Base-by-base conservation (phyloP, 2,329 filamentous ascomycete genomes). In the Daldinia sp. region DNA sequence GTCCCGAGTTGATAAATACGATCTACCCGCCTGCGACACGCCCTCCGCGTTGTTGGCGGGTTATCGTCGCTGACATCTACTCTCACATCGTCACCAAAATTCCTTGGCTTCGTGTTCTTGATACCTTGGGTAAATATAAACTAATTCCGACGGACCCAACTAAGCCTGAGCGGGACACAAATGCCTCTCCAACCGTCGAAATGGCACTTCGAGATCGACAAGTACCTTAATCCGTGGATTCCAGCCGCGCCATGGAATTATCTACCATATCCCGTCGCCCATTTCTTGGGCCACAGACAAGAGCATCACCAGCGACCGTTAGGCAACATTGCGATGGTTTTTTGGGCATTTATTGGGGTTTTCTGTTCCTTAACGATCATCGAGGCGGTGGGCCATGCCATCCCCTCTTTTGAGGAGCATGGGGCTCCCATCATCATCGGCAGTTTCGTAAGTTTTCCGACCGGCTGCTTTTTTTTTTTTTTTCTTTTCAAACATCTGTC, bases 191-290 rank as follows among this genome's bases (percentile, higher is more conserved):
- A 69, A 28, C 66, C 63, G 48, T 64, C 66, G 9, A 48, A 74
- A 37, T 86, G 84, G 81, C 84, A 90, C 75, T 89, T 97, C 79
- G 88, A 96, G 80, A 87, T 97, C 70, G 94, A 97, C 83, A 81
- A 80, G n/a, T 88, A 90, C 77, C 78, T 97, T 57, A 93, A 95
- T 77, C 91, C 86, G 2, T 84, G 89, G 67, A 76, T 97, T 26
- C 92, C 92, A 7, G 82, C 86, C 13, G 90, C 91, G 44, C 88
- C 87, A 73, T 86, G 93, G 77, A 81, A 86, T 30, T 81, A 82
- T 50, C 76, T 97, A 1, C 94, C 93, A 0, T 83, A 82, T 53
- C 86, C 87, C 0, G 76, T 96, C 20, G 87, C 92, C 20, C 87
- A 89, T 72, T 91, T 93, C 73, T 81, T 97, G 1, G 91, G 92